Conservation (phyloP, 2,329 filamentous ascomycete genomes). For the Parafenestella ontariensis region DNA sequence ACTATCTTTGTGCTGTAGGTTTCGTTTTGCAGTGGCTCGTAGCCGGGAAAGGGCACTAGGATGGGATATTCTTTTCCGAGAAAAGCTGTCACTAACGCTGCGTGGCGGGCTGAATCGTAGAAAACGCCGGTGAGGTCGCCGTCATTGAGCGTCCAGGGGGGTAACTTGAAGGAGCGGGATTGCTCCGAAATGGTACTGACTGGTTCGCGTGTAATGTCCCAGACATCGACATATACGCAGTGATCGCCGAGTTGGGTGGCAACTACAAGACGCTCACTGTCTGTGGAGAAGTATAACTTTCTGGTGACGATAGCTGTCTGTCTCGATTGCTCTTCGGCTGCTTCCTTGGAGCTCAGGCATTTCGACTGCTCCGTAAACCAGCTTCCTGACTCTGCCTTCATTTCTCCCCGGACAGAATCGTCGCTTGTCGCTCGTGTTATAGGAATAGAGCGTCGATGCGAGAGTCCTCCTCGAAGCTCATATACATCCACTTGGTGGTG, state of each 20-base stretch:
- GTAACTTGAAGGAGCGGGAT: conserved; percentile 34
- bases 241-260: conserved; percentile 45
- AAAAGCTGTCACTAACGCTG: conserved; percentile 40
- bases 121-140: conserved; percentile 46
- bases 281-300: conserved; percentile 44
- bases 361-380: conserved; percentile 26
- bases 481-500: conserved; percentile 35
- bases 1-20: conserved; percentile 42
- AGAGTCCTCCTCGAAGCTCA: conserved; percentile 29
- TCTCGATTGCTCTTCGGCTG: conserved; percentile 39
- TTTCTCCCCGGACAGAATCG: conserved; percentile 8
- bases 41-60: conserved; percentile 32
- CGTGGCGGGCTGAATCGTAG: conserved; percentile 38
- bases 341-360: conserved; percentile 28
- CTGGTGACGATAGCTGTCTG: conserved; percentile 37
- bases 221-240: conserved; percentile 37
- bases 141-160: conserved; percentile 44
- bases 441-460: conserved; percentile 27
- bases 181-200: conserved; percentile 35
- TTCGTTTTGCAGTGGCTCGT: conserved; percentile 36
- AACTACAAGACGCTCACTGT: conserved; percentile 41
- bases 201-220: conserved; percentile 33
- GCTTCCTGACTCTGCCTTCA: conserved; percentile 18
- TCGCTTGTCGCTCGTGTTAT: conserved; percentile 25
- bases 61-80: conserved; percentile 38